phyloP scores from a whole-genome alignment of 257 asterid genomes.

The Handroanthus guayacan region DNA sequence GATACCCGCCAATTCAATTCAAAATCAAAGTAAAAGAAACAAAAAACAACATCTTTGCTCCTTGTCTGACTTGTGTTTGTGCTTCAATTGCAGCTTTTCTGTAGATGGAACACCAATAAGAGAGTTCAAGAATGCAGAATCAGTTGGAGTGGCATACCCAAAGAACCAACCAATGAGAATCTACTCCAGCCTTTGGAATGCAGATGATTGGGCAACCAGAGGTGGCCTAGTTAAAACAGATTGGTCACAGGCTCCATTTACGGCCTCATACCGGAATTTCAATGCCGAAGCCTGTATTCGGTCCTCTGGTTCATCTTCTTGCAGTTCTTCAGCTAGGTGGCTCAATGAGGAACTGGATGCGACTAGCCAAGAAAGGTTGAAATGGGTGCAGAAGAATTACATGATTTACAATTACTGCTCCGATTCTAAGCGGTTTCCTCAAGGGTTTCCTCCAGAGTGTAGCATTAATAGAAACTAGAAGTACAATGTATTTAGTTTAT shows the following conservation, averaged over 20 bases:
- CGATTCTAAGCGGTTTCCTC: constrained; percentile 47
- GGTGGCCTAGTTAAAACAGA: constrained; percentile 55
- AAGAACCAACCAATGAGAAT: constrained; percentile 55
- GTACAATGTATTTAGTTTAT: neutral
- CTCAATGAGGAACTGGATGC: constrained; percentile 27
- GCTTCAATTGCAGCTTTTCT: constrained; percentile 35
- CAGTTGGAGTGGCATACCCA: constrained; percentile 49
- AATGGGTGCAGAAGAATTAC: constrained; percentile 49
- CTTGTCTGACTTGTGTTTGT: neutral
- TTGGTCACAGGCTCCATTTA: constrained; percentile 52
- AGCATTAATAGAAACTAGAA: neutral
- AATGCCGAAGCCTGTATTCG: constrained; percentile 33
- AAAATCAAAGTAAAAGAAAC: too few species aligned
- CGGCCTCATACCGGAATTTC: constrained; percentile 52
- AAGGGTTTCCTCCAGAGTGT: constrained; percentile 49
- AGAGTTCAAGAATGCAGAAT: constrained; percentile 53
- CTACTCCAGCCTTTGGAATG: constrained; percentile 58
- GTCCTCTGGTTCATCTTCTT: constrained; percentile 24
- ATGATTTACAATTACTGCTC: constrained; percentile 52
- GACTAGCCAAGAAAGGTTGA: constrained; percentile 25
- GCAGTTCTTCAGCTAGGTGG: constrained; percentile 28
- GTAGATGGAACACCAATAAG: constrained; percentile 52
- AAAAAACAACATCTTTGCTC: neutral
- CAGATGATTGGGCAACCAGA: constrained; percentile 56
- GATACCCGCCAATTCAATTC: too few species aligned